phyloP scores from a whole-genome alignment of 2,329 filamentous ascomycete genomes.

The Alternaria incomplexa region DNA sequence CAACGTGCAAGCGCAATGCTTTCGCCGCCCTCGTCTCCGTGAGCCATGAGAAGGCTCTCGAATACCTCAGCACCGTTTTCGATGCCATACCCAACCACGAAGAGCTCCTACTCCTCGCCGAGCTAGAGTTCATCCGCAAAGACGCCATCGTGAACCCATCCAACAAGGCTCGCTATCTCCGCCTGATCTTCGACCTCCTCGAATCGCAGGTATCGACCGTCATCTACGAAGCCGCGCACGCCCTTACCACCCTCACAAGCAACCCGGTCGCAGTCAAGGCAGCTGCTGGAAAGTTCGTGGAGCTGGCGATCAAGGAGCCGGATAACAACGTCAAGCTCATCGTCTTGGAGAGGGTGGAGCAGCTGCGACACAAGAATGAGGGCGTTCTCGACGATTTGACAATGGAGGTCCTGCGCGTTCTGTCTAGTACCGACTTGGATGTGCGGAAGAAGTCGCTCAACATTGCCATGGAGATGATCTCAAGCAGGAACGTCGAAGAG shows the following conservation, averaged over 20 bases:
- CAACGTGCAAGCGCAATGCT: slow-evolving; percentile 96
- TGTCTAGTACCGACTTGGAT: slow-evolving; percentile 95
- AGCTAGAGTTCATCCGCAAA: slow-evolving; percentile 96
- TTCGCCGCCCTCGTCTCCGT: slow-evolving; percentile 91
- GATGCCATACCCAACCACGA: slow-evolving; percentile 94
- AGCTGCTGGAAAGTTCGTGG: slow-evolving; percentile 93
- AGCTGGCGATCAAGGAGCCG: slow-evolving; percentile 94
- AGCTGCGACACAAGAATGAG: slow-evolving; percentile 84
- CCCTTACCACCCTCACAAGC: slow-evolving; percentile 88
- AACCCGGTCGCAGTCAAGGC: slow-evolving; percentile 98
- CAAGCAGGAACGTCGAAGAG: slow-evolving; percentile 98
- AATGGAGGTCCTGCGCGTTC: slow-evolving; percentile 95
- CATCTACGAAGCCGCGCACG: slow-evolving; percentile 96
- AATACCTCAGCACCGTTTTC: slow-evolving; percentile 87
- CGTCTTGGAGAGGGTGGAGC: slow-evolving; percentile 90
- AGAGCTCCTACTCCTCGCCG: slow-evolving; percentile 89
- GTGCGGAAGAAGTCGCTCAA: slow-evolving; percentile 89
- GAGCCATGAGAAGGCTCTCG: slow-evolving; percentile 88
- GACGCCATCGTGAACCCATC: slow-evolving; percentile 93
- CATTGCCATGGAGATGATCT: slow-evolving; percentile 96
- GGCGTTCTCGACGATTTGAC: slow-evolving; percentile 90
- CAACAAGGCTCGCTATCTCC: slow-evolving; percentile 93
- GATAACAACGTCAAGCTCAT: slow-evolving; percentile 99
- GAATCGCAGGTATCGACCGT: slow-evolving; percentile 94
- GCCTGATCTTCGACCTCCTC: slow-evolving; percentile 94